Conservation (phyloP, 768 basidiomycete genomes). For the Leccinum disarticulatum region DNA sequence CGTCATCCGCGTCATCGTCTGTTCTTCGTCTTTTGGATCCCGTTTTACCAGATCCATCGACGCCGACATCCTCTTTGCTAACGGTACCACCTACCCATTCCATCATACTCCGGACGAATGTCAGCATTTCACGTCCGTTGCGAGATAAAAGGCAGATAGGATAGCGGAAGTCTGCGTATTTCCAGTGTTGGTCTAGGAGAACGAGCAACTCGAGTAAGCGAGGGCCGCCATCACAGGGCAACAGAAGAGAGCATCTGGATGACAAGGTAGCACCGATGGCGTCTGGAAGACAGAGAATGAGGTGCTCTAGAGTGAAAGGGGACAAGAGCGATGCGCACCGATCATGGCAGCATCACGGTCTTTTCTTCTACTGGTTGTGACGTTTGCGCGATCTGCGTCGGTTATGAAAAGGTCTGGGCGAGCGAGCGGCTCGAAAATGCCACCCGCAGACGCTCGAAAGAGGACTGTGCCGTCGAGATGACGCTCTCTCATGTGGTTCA, state of each 20-base stretch:
- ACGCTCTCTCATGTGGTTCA: conserved; percentile 95
- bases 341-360: conserved; percentile 89
- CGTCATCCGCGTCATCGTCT: conserved; percentile 76
- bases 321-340: conserved; percentile 44
- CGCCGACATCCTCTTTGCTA: conserved; percentile 88
- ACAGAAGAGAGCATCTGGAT: conserved; percentile 75
- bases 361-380: conserved; percentile 83
- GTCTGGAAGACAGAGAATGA: conserved; percentile 46
- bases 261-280: conserved; percentile 85
- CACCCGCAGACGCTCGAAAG: conserved; percentile 68
- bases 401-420: conserved; percentile 93
- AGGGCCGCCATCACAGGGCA: conserved; percentile 93
- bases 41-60: conserved; percentile 60
- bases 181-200: conserved; percentile 96
- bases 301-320: neutral
- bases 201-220: conserved; percentile 96
- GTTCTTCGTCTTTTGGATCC: conserved; percentile 53
- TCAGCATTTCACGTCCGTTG: conserved; percentile 90
- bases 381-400: conserved; percentile 80
- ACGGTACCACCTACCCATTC: conserved; percentile 98
- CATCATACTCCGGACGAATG: conserved; percentile 95
- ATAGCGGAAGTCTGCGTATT: conserved; percentile 75
- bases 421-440: conserved; percentile 82
- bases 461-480: conserved; percentile 94
- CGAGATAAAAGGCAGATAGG: conserved; percentile 94